These are phyloP conservation scores for Eutrema salsugineum DNA, from an alignment of 441 rosid species.

Conservation along the genomic window DNA sequence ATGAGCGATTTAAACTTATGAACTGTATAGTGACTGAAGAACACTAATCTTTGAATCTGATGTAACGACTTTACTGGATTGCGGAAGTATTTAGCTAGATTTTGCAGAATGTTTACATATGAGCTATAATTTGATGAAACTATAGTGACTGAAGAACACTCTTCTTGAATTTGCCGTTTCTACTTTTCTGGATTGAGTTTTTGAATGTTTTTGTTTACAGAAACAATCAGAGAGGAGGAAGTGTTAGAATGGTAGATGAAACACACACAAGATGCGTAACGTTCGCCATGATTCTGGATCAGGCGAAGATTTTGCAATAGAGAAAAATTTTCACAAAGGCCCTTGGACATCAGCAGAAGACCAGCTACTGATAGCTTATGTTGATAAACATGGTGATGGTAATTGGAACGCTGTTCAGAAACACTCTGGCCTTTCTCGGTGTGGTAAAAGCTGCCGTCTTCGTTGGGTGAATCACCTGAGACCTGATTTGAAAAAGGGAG, in stretches of 20 bases:
- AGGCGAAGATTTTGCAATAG: conserved; percentile 40
- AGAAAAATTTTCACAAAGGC: conserved; percentile 62
- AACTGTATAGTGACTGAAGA: background rate
- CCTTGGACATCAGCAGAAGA: conserved; percentile 96
- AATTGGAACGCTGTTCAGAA: conserved; percentile 98
- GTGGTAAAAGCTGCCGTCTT: conserved; percentile 94
- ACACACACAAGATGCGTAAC: conserved; percentile 40
- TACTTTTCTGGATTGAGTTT: background rate
- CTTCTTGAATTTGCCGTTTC: background rate
- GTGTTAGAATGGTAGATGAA: conserved; percentile 36
- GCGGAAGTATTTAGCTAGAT: background rate
- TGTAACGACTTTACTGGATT: background rate
- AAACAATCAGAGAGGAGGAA: background rate
- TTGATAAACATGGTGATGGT: conserved; percentile 86
- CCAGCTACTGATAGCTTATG: conserved; percentile 68
- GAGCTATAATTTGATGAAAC: background rate
- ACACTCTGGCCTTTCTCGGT: conserved; percentile 82
- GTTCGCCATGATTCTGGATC: conserved; percentile 47
- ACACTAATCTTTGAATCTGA: background rate
- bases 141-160: background rate
- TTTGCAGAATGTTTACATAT: too few relatives aligned
- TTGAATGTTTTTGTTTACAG: background rate
- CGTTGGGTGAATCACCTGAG: conserved; percentile 98
- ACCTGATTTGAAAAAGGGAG: conserved; percentile 87
- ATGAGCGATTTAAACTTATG: background rate